Evolutionary conservation across 257 asterid genomes (phyloP).

Genomic region (Agastache rugosa): DNA sequence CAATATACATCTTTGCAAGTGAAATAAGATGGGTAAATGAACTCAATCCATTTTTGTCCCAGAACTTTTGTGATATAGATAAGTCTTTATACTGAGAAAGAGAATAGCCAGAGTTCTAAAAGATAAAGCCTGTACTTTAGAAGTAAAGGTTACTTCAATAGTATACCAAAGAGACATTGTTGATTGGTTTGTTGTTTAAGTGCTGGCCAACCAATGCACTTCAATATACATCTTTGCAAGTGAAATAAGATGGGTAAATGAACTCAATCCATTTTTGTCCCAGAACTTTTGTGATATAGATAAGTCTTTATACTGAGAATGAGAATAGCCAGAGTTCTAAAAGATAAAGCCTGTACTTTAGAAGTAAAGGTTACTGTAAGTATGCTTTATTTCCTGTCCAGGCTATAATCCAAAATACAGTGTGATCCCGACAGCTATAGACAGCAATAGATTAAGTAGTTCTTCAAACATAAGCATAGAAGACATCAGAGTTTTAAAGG

Average conservation of each 20-base stretch:
- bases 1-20: not conserved
- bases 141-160: not conserved
- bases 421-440: not conserved
- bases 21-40: not conserved
- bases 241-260: not conserved
- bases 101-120: constrained; percentile 23
- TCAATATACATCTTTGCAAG: not conserved
- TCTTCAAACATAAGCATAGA: not conserved
- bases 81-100: not conserved
- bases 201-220: constrained; percentile 18
- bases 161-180: constrained; percentile 16
- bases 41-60: not conserved
- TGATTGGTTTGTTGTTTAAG: not conserved
- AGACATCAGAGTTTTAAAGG: not conserved
- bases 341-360: not conserved
- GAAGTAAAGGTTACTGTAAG: constrained; percentile 5
- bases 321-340: constrained; percentile 20
- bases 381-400: not conserved
- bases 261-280: not conserved
- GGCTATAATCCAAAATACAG: not conserved
- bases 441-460: not conserved
- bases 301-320: not conserved
- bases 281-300: no score
- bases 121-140: not conserved
- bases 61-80: constrained; percentile 4